phyloP scores from a whole-genome alignment of 2,329 filamentous ascomycete genomes.

The Paracoccidioides lutzii region DNA sequence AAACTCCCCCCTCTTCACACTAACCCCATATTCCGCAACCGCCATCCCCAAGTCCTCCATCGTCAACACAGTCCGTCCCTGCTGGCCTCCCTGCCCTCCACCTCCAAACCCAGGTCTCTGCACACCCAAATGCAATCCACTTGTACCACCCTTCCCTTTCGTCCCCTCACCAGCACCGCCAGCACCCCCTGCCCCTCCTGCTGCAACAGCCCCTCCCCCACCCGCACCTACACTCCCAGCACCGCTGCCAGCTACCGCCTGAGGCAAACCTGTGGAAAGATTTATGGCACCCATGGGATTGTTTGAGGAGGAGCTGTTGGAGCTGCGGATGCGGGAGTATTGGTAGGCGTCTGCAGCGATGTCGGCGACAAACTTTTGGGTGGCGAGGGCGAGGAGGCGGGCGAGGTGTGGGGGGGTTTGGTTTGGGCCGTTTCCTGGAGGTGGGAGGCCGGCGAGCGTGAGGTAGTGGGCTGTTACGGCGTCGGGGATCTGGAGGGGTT shows the following conservation, averaged over 20 bases:
- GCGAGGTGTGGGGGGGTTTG: conserved; percentile 67
- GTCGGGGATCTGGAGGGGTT: conserved; percentile 66
- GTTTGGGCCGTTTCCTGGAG: conserved; percentile 70
- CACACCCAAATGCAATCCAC: conserved; percentile 49
- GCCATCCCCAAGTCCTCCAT: conserved; percentile 99
- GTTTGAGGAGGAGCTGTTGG: conserved; percentile 71
- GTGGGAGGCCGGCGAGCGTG: conserved; percentile 85
- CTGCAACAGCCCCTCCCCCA: conserved; percentile 33
- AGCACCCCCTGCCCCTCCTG: conserved; percentile 29
- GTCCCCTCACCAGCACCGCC: conserved; percentile 31
- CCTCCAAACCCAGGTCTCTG: conserved; percentile 74
- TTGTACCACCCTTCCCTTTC: conserved; percentile 37
- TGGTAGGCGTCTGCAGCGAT: conserved; percentile 96
- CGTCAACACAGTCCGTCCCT: conserved; percentile 86
- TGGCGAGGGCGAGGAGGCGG: conserved; percentile 88
- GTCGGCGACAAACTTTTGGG: conserved; percentile 96
- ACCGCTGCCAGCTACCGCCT: conserved; percentile 37
- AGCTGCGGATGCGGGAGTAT: conserved; percentile 90
- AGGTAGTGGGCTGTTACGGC: conserved; percentile 98
- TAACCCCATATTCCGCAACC: conserved; percentile 93
- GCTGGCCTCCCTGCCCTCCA: conserved; percentile 65
- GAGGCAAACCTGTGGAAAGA: conserved; percentile 48
- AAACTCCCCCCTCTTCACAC: conserved; percentile 94
- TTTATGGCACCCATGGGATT: conserved; percentile 84
- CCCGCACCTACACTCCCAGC: conserved; percentile 37